Percentiles rank a stretch among this genome's conserved stretches.
phyloP scores from a whole-genome alignment of 768 basidiomycete genomes.

The Ephemerocybe angulata region DNA sequence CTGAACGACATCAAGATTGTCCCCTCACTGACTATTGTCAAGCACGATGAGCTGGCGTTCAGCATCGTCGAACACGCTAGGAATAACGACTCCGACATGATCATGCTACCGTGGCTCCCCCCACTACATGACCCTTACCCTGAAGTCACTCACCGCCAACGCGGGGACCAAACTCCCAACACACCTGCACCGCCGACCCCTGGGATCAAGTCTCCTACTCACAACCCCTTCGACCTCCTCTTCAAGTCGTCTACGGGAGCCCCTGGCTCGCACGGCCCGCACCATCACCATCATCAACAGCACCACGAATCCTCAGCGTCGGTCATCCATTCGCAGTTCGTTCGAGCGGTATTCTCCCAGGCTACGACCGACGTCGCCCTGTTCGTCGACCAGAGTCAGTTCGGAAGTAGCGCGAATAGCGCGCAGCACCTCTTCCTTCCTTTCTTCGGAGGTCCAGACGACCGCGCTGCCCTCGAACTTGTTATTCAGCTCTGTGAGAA shows the following conservation, averaged over 20 bases:
- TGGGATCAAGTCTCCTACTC: slow-evolving; percentile 9
- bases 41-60: slow-evolving; percentile 67
- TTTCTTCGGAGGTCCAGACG: slow-evolving; percentile 94
- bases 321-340: slow-evolving; percentile 73
- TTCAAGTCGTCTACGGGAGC: slow-evolving; percentile 36
- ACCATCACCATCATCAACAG: too few relatives aligned
- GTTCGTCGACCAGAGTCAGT: slow-evolving; percentile 67
- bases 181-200: background rate
- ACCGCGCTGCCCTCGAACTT: slow-evolving; percentile 80
- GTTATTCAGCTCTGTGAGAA: slow-evolving; percentile 80
- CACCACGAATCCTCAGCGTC: slow-evolving; percentile 33
- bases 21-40: slow-evolving; percentile 69
- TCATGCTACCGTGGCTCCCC: slow-evolving; percentile 80
- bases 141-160: background rate
- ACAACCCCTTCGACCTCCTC: slow-evolving; percentile 71
- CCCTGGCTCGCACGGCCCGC: too few relatives aligned
- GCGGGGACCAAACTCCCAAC: background rate
- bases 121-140: slow-evolving; percentile 26
- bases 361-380: slow-evolving; percentile 75
- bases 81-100: slow-evolving; percentile 59
- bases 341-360: slow-evolving; percentile 74
- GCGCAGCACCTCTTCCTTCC: slow-evolving; percentile 75
- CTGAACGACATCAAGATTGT: slow-evolving; percentile 64
- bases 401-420: slow-evolving; percentile 18
- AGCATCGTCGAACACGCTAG: slow-evolving; percentile 68